These are phyloP conservation scores for Fusarium sulawesiense DNA, from an alignment of 2,329 filamentous ascomycete species.

Conservation along the genomic window DNA sequence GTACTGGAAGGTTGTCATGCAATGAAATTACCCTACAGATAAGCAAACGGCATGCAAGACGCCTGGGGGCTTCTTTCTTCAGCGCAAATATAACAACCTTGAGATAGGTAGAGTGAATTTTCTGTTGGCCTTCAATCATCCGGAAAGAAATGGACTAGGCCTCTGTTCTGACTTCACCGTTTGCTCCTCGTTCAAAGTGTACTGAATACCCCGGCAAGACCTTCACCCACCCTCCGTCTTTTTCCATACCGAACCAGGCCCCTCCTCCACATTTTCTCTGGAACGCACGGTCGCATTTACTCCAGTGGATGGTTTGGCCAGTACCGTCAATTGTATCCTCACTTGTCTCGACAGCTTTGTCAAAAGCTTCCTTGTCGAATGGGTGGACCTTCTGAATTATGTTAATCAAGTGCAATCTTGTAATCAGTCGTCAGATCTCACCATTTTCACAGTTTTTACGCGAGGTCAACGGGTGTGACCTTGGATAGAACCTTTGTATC, in stretches of 20 bases:
- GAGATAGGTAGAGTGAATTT: accelerated
- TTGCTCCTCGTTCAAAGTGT: background rate
- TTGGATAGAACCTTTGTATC: too few relatives aligned
- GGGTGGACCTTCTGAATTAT: background rate
- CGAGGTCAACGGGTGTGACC: too few relatives aligned
- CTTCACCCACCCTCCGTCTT: background rate
- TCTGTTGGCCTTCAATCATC: too few relatives aligned
- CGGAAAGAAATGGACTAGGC: too few relatives aligned
- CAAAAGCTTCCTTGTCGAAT: background rate
- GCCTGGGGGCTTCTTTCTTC: too few relatives aligned
- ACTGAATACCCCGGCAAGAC: background rate
- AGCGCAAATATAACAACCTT: too few relatives aligned
- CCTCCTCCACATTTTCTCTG: background rate
- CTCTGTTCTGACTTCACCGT: background rate
- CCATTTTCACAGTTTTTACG: too few relatives aligned
- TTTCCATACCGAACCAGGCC: background rate
- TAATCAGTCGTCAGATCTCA: too few relatives aligned
- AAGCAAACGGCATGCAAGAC: too few relatives aligned
- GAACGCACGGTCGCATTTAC: background rate
- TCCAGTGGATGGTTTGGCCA: constrained; percentile 8
- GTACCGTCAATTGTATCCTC: background rate
- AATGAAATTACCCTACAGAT: background rate
- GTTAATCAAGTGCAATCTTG: background rate
- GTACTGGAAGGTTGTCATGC: constrained; percentile 22
- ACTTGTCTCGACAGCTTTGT: background rate